These are phyloP conservation scores for Coprinopsis strossmayeri DNA, from an alignment of 768 basidiomycete species.

Conservation along the genomic window DNA sequence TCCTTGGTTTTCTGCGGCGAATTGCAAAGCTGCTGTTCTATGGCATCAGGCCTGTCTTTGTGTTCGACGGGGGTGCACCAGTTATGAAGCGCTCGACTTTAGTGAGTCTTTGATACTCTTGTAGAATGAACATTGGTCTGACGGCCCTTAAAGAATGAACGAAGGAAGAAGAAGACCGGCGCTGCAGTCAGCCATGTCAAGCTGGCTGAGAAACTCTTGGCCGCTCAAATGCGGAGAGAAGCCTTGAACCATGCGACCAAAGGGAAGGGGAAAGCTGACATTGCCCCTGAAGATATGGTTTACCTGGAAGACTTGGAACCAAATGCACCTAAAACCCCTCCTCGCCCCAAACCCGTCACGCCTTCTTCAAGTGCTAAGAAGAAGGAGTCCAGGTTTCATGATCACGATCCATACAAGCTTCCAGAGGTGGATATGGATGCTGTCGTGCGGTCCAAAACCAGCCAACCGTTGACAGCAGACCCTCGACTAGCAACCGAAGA, in stretches of 20 bases:
- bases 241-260: conserved; percentile 59
- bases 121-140: background rate
- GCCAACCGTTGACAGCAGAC: conserved; percentile 61
- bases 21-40: conserved; percentile 95
- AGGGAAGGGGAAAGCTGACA: conserved; percentile 36
- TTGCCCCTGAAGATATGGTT: conserved; percentile 58
- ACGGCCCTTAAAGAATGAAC: conserved; percentile 51
- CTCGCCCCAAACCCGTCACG: conserved; percentile 25
- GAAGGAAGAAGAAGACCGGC: conserved; percentile 87
- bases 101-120: conserved; percentile 35
- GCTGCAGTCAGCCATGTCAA: conserved; percentile 81
- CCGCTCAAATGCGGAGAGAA: conserved; percentile 87
- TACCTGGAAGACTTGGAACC: conserved; percentile 84
- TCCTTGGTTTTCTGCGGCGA: conserved; percentile 83
- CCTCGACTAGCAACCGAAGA: conserved; percentile 95
- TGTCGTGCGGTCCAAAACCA: conserved; percentile 54
- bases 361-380: conserved; percentile 48
- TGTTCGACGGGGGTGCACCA: conserved; percentile 97
- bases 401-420: conserved; percentile 90
- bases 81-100: conserved; percentile 84
- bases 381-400: conserved; percentile 58
- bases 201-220: conserved; percentile 86
- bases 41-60: conserved; percentile 97
- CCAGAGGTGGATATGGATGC: conserved; percentile 75
- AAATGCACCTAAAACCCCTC: conserved; percentile 47